Evolutionary conservation across 106 monocot genomes (phyloP), one percentile per base, ranked within the genome.

Genomic region (Phalaenopsis equestris): DNA sequence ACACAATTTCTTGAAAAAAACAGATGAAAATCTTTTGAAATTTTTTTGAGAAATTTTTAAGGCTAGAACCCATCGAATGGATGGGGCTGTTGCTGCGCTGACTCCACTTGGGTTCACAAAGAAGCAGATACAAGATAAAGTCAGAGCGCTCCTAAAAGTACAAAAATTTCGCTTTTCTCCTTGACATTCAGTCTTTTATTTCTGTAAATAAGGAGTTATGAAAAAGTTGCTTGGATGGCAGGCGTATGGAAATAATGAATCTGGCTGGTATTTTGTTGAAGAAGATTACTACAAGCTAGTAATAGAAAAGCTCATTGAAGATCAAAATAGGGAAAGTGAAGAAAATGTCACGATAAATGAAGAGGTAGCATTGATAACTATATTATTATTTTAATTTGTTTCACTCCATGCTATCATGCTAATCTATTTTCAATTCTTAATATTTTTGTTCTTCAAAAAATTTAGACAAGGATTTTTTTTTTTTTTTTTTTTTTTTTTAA

Each of bases 181-280:
- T 39, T 42, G 19, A 1, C 9, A 48, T 7, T 2, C 12, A 45
- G 18, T 45, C n/a, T 74, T 43, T 18, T 19, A 74, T 42, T 1
- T 42, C n/a, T 74, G 42, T 2, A 74, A 74, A 18, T 43, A 74
- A 4, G 42, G 42, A 18, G 8, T n/a, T 8, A 45, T 42, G 6
- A 18, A n/a, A 43, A 43, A 4, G 42, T 74, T 42, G 16, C 1
- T 74, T 74, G 74, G 43, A 42, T 42, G 74, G 41, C 19, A 45
- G 74, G 74, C 37, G 41, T 74, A 74, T 74, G 74, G 74, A 74
- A 43, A 74, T 1, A 74, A 74, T 45, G 74, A 74, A 43, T 42
- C 74, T 18, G 74, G 8, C 41, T 74, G 74, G 74, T 74, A 74
- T 74, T 74, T 74, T 74, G 74, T 74, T 19, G 74, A 74, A 74